Base-by-base conservation (phyloP, 257 asterid genomes). In the Rhazya stricta region DNA sequence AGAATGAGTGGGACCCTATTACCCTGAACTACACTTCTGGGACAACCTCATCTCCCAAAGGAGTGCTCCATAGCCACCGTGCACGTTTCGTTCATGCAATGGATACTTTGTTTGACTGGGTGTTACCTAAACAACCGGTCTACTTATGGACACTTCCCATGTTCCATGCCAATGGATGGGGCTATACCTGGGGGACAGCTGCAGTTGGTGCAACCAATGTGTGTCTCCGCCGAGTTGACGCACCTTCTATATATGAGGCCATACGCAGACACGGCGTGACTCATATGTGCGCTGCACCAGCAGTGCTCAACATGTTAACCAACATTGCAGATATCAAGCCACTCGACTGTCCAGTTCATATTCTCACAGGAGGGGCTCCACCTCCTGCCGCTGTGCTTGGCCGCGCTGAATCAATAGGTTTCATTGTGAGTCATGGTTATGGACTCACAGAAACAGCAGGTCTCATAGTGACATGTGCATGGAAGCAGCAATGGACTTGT, bases 11-110 rank as follows among this genome's bases (percentile, higher is more conserved):
- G 86, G 91, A 87, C 0, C 89, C 89, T 10, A 82, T 87, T 10
- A 50, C 81, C 1, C 56, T 89, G 65, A 87, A 81, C 32, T 89
- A 89, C 74, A 89, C 91, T 54, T 86, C 91, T 27, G 93, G 93
- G 30, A 88, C 93, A n/a, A 88, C 91, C 25, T 42, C 42, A 4
- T 43, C 56, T 27, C 63, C 62, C 19, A 50, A 71, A n/a, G 63
- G 74, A 18, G 74, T 71, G 32, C 25, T 71, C 39, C 39, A 46
- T 11, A 45, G 45, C 62, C 63, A 74, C 21, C 30, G 72, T 18
- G 45, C n/a, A 12, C 6, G 57, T 9, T 74, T 23, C 27, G 9
- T 74, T 9, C 62, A 30, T 30, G 23, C 72, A 3, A 6, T 29
- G 13, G 67, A 54, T 65, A 29, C 37, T 12, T 37, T 65, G 27